Conservation (phyloP, 2,329 filamentous ascomycete genomes). For the Pseudohalonectria lignicola region DNA sequence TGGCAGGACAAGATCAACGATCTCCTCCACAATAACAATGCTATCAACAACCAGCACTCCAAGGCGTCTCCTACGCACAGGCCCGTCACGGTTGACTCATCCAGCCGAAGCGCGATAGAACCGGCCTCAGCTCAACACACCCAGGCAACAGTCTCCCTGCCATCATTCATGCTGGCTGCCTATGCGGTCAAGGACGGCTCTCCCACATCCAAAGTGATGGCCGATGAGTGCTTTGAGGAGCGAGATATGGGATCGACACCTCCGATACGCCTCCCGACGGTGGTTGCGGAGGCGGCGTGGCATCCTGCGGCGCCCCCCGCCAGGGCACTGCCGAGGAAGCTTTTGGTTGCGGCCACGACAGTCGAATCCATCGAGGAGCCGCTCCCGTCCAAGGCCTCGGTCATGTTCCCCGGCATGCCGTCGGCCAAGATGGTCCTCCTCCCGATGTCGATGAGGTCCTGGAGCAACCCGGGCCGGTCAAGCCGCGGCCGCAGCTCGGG, state of each 20-base stretch:
- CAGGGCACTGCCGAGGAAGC: neutral
- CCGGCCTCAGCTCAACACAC: neutral
- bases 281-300: constrained; percentile 53
- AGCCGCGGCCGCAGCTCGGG: constrained; percentile 1
- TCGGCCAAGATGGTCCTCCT: neutral
- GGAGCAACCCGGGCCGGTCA: constrained; percentile 1
- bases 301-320: constrained; percentile 38
- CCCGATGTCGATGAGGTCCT: constrained; percentile 1
- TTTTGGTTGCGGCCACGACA: neutral
- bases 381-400: neutral
- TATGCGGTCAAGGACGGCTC: constrained; percentile 21
- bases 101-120: constrained; percentile 23
- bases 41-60: too few species aligned
- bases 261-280: constrained; percentile 54
- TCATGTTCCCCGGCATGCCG: neutral
- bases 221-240: constrained; percentile 71
- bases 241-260: constrained; percentile 73
- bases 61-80: constrained; percentile 47
- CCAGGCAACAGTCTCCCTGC: constrained; percentile 2
- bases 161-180: neutral
- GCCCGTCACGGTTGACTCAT: constrained; percentile 51
- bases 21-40: constrained; percentile 61
- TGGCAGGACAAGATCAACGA: constrained; percentile 79
- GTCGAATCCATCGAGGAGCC: neutral
- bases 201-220: constrained; percentile 54